Base-by-base conservation (phyloP, 805 yeast species). In the Pichia pseudocactophila region DNA sequence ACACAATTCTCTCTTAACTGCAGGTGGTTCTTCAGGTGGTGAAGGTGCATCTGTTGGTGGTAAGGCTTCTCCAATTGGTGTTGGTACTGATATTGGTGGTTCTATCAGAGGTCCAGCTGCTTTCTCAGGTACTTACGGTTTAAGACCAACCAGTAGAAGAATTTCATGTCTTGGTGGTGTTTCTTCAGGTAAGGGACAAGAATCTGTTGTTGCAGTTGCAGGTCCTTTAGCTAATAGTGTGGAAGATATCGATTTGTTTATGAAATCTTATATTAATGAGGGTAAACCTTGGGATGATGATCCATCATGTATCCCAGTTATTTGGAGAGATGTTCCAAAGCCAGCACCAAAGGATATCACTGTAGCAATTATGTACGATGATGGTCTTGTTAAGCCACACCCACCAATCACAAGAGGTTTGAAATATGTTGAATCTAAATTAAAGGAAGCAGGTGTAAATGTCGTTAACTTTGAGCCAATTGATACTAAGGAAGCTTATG, bases 1-100 rank as follows among this genome's bases (percentile, higher is more conserved):
- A 1, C 61, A 65, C 59, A 80, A 80, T 50, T 64, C 78, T 31
- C 60, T 68, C 20, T 64, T 78, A 45, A 72, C 82, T 16, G 69
- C 82, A 2, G 86, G 87, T 48, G 87, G 87, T n/a, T 76, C 82
- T 1, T 76, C 83, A 3, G 80, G 82, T 32, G 87, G 87, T 46
- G 87, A 80, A 57, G 83, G 85, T 49, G 77, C 82, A 0, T 56
- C 75, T 46, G 73, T 78, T 40, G 76, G 73, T 2, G 68, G 74
- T 56, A 73, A 69, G 41, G 85, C 76, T 6, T 74, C 83, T 16
- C 72, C 77, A 1, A 49, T 80, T 34, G 89, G 55, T 42, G 45
- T 52, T 32, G 86, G 86, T 34, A 73, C 82, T 22, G 87, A 80
- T 55, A 80, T 80, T 48, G 87, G 87, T 45, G 87, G 87, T 1